phyloP scores from a whole-genome alignment of 768 basidiomycete genomes.

The Dioszegia hungarica region DNA sequence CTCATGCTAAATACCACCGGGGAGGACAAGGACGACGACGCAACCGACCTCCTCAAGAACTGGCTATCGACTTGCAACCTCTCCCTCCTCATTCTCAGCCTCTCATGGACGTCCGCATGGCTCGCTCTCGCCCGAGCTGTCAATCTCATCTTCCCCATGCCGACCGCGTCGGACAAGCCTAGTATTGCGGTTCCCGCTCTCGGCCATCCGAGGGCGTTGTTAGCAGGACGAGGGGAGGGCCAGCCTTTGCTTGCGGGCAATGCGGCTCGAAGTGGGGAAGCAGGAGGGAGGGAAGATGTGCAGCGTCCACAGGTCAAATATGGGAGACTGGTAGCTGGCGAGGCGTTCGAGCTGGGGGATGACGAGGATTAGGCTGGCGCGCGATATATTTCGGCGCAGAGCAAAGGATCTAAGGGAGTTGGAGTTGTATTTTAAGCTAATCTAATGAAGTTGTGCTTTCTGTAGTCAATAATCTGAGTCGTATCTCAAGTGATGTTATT shows the following conservation, averaged over 20 bases:
- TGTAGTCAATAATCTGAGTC: too few species aligned
- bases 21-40: neutral
- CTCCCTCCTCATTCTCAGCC: constrained; percentile 14
- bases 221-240: constrained; percentile 6
- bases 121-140: constrained; percentile 25
- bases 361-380: constrained; percentile 22
- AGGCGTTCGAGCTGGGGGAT: constrained; percentile 40
- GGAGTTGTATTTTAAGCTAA: too few species aligned
- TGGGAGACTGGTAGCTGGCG: constrained; percentile 36
- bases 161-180: constrained; percentile 7
- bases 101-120: constrained; percentile 33
- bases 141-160: constrained; percentile 36
- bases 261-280: neutral
- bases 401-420: too few species aligned
- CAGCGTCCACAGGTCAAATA: constrained; percentile 27
- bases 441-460: too few species aligned
- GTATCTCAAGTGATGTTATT: too few species aligned
- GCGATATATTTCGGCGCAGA: neutral
- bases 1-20: neutral
- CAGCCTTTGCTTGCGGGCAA: neutral
- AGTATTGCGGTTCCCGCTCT: neutral
- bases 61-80: constrained; percentile 19
- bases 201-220: neutral
- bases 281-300: neutral
- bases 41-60: neutral